Percentiles rank a stretch among this genome's conserved stretches.
phyloP scores from a whole-genome alignment of 345 rosid genomes.

The Gynandropsis gynandra region DNA sequence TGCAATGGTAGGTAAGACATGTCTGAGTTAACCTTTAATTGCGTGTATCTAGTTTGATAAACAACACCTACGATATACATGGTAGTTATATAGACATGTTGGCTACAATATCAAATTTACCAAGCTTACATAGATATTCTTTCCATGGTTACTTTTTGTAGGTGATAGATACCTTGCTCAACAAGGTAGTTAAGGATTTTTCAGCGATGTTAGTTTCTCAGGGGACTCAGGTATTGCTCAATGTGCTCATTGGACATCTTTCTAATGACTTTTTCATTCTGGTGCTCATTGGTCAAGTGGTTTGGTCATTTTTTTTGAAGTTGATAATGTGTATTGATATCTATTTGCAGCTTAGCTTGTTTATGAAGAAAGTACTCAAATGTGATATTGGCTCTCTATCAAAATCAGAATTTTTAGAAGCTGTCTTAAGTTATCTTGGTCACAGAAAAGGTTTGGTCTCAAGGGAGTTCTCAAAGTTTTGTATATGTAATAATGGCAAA shows the following conservation, averaged over 20 bases:
- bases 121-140: not conserved
- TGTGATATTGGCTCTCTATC: constrained; percentile 55
- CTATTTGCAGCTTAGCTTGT: constrained; percentile 31
- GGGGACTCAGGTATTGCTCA: constrained; percentile 62
- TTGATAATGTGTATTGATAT: not conserved
- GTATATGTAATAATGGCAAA: constrained; percentile 72
- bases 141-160: constrained; percentile 24
- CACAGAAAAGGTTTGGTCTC: constrained; percentile 52
- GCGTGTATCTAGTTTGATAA: not conserved
- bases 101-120: not conserved
- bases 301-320: not conserved
- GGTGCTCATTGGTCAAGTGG: not conserved
- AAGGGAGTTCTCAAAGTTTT: constrained; percentile 67
- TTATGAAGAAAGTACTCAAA: constrained; percentile 66
- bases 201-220: constrained; percentile 82
- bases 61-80: not conserved
- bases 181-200: constrained; percentile 81
- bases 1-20: constrained; percentile 86
- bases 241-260: not conserved
- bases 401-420: constrained; percentile 59
- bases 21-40: constrained; percentile 10
- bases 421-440: constrained; percentile 60
- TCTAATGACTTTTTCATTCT: not conserved
- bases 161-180: constrained; percentile 76
- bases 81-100: not conserved